Conservation (phyloP, 768 basidiomycete genomes). For the Cystobasidium tubakii region DNA sequence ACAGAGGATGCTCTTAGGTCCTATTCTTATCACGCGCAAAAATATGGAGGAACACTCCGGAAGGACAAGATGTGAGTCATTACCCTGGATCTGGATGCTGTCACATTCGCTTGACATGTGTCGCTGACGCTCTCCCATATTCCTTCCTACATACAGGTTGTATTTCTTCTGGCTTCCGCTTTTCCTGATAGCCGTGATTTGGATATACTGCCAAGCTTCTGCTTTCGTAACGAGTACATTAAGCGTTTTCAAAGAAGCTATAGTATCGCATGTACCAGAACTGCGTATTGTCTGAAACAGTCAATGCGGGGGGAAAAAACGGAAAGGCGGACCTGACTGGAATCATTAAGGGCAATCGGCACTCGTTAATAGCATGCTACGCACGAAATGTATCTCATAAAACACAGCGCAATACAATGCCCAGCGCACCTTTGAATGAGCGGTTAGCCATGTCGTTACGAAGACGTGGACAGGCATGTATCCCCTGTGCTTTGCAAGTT, state of each 20-base stretch:
- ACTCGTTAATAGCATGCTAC: not conserved
- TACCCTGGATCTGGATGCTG: too few relatives aligned
- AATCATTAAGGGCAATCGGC: not conserved
- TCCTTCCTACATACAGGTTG: too few relatives aligned
- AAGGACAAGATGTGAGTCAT: conserved; percentile 29
- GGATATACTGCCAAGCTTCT: conserved; percentile 24
- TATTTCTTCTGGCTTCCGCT: conserved; percentile 37
- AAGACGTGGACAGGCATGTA: too few relatives aligned
- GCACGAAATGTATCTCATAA: not conserved
- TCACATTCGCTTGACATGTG: too few relatives aligned
- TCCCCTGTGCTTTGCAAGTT: too few relatives aligned
- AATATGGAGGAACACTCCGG: not conserved
- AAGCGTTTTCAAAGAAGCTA: not conserved
- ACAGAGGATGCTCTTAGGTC: conserved; percentile 25
- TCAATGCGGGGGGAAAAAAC: not conserved
- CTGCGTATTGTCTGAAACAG: not conserved
- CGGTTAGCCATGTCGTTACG: too few relatives aligned
- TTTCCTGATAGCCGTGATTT: conserved; percentile 24
- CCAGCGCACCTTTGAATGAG: not conserved
- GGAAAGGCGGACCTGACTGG: too few relatives aligned
- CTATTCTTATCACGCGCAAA: conserved; percentile 7
- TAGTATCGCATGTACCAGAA: not conserved
- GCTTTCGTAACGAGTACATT: not conserved
- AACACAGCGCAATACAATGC: not conserved
- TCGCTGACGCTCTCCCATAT: too few relatives aligned